Base-by-base conservation (phyloP, 805 yeast genomes). In the Cyberlindnera japonica region DNA sequence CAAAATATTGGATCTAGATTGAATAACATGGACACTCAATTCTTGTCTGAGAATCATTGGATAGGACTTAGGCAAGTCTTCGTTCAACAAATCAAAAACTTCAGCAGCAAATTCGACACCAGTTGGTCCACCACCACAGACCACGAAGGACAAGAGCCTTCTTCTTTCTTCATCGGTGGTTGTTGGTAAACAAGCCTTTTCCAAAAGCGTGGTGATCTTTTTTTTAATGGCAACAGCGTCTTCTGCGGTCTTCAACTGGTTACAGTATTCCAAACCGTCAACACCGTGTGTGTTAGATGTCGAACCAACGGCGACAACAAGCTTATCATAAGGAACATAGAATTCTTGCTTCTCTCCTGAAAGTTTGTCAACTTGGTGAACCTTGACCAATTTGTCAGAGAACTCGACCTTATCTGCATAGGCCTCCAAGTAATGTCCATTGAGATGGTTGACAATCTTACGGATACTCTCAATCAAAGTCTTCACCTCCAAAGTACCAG, bases 51-150 rank as follows among this genome's bases (percentile, higher is more conserved):
- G 61, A 35, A 80, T 67, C 50, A 70, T 69, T 41, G 87, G 87
- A 60, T 75, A 81, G 38, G 67, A 59, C 41, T 71, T 68, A 33
- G 71, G 67, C 50, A 81, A 60, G 55, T 81, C 87, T 58, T 81
- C 86, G 54, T 79, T 79, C 55, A 81, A 64, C 50, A 81, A 58
- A 53, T 81, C 88, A 49, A 67, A 79, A 21, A 81, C 73, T 59
- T 81, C 88, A 23, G 87, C 84, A 22, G 88, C 87, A 51, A 80
- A 72, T 56, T 80, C 87, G 25, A 78, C 83, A 51, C 87, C 87
- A 1, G 87, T 80, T 40, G 87, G 85, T 32, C 87, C 87, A 45
- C 86, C 87, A 46, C 87, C 87, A 58, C 85, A 79, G 24, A 80
- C 74, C 12, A 79, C 84, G 58, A 80, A 79, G 38, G 80, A 73